phyloP scores from a whole-genome alignment of 1,139 yeast species.

The Suhomyces yuchorum region DNA sequence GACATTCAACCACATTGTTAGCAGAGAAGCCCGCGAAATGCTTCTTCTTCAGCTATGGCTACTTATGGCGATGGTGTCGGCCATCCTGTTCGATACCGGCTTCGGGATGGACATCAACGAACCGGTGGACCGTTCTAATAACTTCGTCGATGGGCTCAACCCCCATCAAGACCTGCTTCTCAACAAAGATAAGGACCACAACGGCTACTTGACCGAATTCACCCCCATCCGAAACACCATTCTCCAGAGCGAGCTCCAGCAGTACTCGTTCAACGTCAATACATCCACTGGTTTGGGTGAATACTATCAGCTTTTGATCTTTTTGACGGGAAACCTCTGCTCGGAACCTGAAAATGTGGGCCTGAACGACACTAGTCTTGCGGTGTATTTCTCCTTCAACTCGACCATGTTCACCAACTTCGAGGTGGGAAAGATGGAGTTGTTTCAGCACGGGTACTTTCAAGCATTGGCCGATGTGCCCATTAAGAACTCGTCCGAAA shows the following conservation, averaged over 20 bases:
- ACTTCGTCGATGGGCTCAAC: not conserved
- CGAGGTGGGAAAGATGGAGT: slow-evolving; percentile 33
- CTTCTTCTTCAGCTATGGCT: slow-evolving; percentile 7
- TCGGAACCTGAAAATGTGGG: slow-evolving; percentile 41
- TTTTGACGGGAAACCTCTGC: slow-evolving; percentile 63
- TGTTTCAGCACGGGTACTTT: slow-evolving; percentile 52
- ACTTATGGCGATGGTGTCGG: slow-evolving; percentile 1
- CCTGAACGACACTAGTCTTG: slow-evolving; percentile 39
- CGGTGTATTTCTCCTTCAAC: slow-evolving; percentile 54
- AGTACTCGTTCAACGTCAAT: slow-evolving; percentile 49
- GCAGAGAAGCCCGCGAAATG: not conserved
- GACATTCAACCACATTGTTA: not conserved
- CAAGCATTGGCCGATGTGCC: slow-evolving; percentile 54
- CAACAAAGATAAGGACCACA: slow-evolving; percentile 21
- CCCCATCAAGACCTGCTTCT: not conserved
- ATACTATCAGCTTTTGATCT: slow-evolving; percentile 55
- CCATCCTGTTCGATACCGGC: slow-evolving; percentile 10
- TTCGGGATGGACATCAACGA: slow-evolving; percentile 7
- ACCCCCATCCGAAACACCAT: slow-evolving; percentile 46
- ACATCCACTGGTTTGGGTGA: slow-evolving; percentile 49
- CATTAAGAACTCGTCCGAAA: slow-evolving; percentile 18
- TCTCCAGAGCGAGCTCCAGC: slow-evolving; percentile 41
- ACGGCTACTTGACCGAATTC: slow-evolving; percentile 40
- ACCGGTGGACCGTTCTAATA: slow-evolving; percentile 1
- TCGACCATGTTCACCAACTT: slow-evolving; percentile 38